phyloP scores from a whole-genome alignment of 139 green algal genomes.

The Choricystis sp. region DNA sequence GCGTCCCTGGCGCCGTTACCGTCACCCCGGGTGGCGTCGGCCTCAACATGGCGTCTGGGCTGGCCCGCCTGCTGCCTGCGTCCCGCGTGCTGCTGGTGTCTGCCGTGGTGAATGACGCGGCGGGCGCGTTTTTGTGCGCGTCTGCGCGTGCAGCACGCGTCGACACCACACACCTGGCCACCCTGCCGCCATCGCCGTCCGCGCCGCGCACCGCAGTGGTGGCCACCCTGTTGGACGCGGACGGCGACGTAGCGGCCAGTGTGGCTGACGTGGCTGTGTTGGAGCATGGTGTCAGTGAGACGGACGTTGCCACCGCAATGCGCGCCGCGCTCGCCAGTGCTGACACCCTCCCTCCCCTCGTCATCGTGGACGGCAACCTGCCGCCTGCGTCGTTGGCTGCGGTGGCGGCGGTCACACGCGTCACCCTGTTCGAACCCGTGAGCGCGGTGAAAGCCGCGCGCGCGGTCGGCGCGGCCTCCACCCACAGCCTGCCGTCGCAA shows the following conservation, averaged over 20 bases:
- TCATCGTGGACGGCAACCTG: background rate
- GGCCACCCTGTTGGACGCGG: background rate
- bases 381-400: background rate
- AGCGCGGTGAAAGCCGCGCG: background rate
- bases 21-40: background rate
- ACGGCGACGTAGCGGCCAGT: background rate
- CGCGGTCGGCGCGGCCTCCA: background rate
- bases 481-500: too few relatives aligned
- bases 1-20: background rate
- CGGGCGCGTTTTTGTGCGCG: background rate
- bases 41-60: background rate
- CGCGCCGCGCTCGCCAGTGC: background rate
- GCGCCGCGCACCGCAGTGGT: background rate
- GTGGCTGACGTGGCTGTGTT: background rate
- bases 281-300: background rate
- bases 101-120: background rate
- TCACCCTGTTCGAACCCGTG: background rate
- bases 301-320: background rate
- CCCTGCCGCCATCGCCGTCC: background rate
- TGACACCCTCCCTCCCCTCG: background rate
- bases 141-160: background rate
- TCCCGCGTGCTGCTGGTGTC: background rate
- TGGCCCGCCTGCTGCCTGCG: background rate
- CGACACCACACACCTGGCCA: too few relatives aligned
- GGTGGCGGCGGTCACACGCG: background rate